phyloP scores from a whole-genome alignment of 1,284 basidiomycete genomes.

The Singerocomus rubriflavus region DNA sequence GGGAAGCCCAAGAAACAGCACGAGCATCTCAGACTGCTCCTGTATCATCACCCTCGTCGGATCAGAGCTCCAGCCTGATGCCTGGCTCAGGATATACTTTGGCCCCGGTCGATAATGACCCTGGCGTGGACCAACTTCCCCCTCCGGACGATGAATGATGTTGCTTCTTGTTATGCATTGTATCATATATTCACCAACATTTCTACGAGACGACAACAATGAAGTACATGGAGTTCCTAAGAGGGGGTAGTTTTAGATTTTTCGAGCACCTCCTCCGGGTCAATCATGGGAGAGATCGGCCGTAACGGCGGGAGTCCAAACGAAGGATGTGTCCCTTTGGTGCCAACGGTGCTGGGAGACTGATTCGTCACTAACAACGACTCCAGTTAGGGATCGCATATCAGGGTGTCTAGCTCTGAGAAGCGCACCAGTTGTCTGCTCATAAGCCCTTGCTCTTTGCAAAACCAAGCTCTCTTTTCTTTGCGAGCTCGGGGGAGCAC shows the following conservation, averaged over 20 bases:
- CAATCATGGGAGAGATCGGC: conserved; percentile 33
- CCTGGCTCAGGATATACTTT: conserved; percentile 27
- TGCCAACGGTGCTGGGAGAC: conserved; percentile 1
- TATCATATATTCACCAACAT: conserved; percentile 9
- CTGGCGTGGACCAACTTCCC: conserved; percentile 14
- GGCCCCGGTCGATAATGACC: conserved; percentile 6
- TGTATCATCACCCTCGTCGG: neutral
- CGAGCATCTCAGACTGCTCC: neutral
- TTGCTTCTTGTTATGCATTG: conserved; percentile 1
- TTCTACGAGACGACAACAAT: neutral
- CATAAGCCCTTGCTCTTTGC: conserved; percentile 45
- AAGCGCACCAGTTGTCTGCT: conserved; percentile 23
- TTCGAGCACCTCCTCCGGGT: conserved; percentile 32
- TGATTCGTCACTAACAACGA: neutral
- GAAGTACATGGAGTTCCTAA: neutral
- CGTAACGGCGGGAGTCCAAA: conserved; percentile 43
- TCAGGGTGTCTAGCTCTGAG: conserved; percentile 10
- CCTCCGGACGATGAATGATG: conserved; percentile 23
- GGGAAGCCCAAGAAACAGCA: conserved; percentile 34
- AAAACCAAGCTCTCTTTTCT: conserved; percentile 48
- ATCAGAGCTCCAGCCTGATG: conserved; percentile 5
- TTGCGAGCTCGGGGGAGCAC: conserved; percentile 18
- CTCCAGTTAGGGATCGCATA: conserved; percentile 2
- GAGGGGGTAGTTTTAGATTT: conserved; percentile 36
- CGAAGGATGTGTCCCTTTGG: conserved; percentile 21